Evolutionary conservation across 2,329 filamentous ascomycete species (phyloP).

Genomic region (Colletotrichum musae): DNA sequence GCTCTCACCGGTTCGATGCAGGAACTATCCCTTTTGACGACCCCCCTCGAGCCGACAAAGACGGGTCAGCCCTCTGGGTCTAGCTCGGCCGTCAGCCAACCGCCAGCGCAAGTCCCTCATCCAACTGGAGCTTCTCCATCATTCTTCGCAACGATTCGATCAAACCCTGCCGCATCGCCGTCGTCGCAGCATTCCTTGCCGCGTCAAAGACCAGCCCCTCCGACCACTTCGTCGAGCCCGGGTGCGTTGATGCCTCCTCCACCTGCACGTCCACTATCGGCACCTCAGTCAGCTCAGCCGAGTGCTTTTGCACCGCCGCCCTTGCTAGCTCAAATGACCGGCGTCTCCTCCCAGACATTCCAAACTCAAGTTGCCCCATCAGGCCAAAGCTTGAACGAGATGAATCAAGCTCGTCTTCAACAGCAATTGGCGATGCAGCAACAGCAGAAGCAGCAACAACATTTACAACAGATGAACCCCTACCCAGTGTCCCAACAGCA

Average conservation of each 20-base stretch:
- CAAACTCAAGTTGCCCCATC: constrained; percentile 76
- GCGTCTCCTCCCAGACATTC: constrained; percentile 60
- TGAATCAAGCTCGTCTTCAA: constrained; percentile 77
- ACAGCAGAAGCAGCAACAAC: constrained; percentile 40
- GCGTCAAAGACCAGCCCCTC: constrained; percentile 62
- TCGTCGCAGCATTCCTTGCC: constrained; percentile 44
- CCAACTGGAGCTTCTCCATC: constrained; percentile 70
- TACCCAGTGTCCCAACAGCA: constrained; percentile 51
- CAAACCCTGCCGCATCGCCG: constrained; percentile 34
- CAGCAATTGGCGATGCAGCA: constrained; percentile 69
- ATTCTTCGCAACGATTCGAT: constrained; percentile 65
- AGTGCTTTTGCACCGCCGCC: constrained; percentile 81
- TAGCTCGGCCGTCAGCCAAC: constrained; percentile 50
- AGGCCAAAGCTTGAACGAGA: constrained; percentile 83
- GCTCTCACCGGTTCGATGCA: constrained; percentile 78
- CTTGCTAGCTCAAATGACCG: constrained; percentile 88
- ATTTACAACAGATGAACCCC: constrained; percentile 48
- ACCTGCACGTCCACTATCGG: constrained; percentile 86
- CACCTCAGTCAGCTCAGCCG: constrained; percentile 84
- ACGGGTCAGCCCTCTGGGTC: constrained; percentile 47
- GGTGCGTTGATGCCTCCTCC: constrained; percentile 81
- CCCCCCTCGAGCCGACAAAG: constrained; percentile 65
- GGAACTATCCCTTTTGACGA: constrained; percentile 68
- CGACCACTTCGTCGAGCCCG: constrained; percentile 66
- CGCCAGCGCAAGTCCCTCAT: constrained; percentile 56